Evolutionary conservation across 768 basidiomycete species (phyloP), one percentile per base, ranked within the genome.

Genomic region (Lentinus tigrinus): DNA sequence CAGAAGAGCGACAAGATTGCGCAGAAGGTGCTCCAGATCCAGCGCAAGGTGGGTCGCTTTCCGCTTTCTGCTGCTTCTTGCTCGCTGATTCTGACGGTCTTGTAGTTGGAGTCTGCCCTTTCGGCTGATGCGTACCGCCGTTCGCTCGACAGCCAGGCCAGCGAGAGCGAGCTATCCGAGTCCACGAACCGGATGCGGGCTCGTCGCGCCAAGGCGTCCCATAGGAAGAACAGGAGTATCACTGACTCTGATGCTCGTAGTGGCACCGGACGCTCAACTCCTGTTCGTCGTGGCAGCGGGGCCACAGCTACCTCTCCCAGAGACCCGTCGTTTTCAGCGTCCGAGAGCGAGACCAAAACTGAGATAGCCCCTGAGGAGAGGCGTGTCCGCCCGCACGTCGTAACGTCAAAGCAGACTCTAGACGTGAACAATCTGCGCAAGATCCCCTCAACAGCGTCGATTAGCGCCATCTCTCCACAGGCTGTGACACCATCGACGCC

Each of bases 1-100:
- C 81, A 87, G 67, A 87, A 87, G 70, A 93, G 89, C 63, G 94
- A 95, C 65, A 85, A 83, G 67, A 95, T 97, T 54, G 88, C 91
- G 24, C 85, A 90, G 70, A 93, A 94, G 72, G 90, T 97, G 46
- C 67, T 89, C 47, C 85, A 89, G 72, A 95, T 97, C 57, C 93
- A 96, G 74, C 85, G 90, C 63, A 96, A 95, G 84, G 94, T 93
- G 43, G 54, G 77, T 92, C 47, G 56, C 75, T 70, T 24, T 17
- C 24, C 19, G 17, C 6, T 17, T 21, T 52, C 44, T 21, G 52
- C 53, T 34, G 40, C 42, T 19, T 49, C 36, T 38, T 36, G 28
- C 65, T 63, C 34, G 58, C 49, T 57, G 49, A 54, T 52, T 28
- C 2, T 44, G n/a, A 8, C 24, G 17, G 23, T 48, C n/a, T 38